Base-by-base conservation (phyloP, 225 moss, liverwort and hornwort species). In the Bryum argenteum region DNA sequence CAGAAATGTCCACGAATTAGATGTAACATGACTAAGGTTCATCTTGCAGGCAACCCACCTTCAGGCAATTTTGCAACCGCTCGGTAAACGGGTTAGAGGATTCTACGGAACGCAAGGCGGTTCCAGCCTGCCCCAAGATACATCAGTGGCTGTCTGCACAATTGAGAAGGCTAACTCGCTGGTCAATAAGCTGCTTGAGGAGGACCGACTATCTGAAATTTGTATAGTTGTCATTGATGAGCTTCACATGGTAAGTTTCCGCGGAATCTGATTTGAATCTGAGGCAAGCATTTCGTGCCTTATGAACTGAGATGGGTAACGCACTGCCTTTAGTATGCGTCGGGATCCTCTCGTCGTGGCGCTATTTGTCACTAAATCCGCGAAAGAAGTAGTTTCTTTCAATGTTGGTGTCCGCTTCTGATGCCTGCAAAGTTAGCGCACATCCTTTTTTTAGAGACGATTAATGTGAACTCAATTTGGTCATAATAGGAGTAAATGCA, bases 131-230 rank as follows among this genome's bases (percentile, higher is more conserved):
- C 94, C 91, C 26, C 82, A 87, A 41, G 92, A 91, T 60, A 91
- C 91, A 21, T 79, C 92, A 55, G 78, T 98, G 41, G 97, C 94
- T 69, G 92, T 98, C 77, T 98, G 97, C 72, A 98, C 97, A 72
- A 94, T 98, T 80, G 94, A 98, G 78, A 98, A 98, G 82, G 97
- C 97, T 9, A 98, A 98, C 79, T 88, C 92, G 53, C 71, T 98
- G 19, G 69, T 92, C 13, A 98, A 98, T 83, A 98, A 89, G 80
- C 79, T 98, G 53, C 88, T 98, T 17, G 97, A 98, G 82, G 94
- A 94, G 78, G 87, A 83, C 10, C 89, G 94, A n/a, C 81, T 98
- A 47, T 84, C 84, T 68, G 97, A 98, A 82, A 74, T 98, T 50
- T 83, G 84, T 26, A 73, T 89, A 58, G 73, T 92, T 75, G 88